Conservation (phyloP, 2,329 filamentous ascomycete genomes). For the Gaeumannomyces tritici region DNA sequence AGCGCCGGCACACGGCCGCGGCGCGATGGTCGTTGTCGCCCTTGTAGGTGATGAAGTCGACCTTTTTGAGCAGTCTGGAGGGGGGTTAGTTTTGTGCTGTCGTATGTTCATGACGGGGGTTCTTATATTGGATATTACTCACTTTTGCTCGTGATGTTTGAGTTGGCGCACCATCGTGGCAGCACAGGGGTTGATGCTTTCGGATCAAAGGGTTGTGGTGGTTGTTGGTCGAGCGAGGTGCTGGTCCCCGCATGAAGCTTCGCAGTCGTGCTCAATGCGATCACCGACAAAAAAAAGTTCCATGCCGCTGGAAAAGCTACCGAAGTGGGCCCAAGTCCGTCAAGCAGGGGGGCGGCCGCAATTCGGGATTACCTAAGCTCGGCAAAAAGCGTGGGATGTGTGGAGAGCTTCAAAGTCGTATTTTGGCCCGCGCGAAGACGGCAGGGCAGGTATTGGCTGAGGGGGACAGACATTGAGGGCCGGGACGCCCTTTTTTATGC, state of each 20-base stretch:
- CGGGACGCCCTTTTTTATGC: too few species aligned
- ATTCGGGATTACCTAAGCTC: not conserved
- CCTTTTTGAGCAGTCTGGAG: slow-evolving; percentile 27
- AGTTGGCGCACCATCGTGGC: slow-evolving; percentile 82
- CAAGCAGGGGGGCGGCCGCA: not conserved
- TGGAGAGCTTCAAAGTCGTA: not conserved
- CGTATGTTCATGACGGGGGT: not conserved
- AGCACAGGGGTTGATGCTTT: not conserved
- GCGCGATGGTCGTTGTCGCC: slow-evolving; percentile 81
- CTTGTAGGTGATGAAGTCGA: slow-evolving; percentile 93
- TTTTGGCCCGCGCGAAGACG: too few species aligned
- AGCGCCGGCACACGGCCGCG: slow-evolving; percentile 62
- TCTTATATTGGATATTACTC: slow-evolving; percentile 23
- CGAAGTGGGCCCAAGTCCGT: not conserved
- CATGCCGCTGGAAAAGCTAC: not conserved
- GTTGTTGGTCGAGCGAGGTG: not conserved
- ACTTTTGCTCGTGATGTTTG: slow-evolving; percentile 94
- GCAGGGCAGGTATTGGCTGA: too few species aligned
- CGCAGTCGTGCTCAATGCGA: not conserved
- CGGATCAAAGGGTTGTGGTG: not conserved
- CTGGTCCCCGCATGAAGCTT: not conserved
- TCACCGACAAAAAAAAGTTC: not conserved
- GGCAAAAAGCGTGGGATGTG: not conserved
- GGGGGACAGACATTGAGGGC: not conserved
- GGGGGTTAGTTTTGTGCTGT: slow-evolving; percentile 1